Evolutionary conservation across 2,329 filamentous ascomycete species (phyloP).

Genomic region (Pseudogymnoascus pannorum): DNA sequence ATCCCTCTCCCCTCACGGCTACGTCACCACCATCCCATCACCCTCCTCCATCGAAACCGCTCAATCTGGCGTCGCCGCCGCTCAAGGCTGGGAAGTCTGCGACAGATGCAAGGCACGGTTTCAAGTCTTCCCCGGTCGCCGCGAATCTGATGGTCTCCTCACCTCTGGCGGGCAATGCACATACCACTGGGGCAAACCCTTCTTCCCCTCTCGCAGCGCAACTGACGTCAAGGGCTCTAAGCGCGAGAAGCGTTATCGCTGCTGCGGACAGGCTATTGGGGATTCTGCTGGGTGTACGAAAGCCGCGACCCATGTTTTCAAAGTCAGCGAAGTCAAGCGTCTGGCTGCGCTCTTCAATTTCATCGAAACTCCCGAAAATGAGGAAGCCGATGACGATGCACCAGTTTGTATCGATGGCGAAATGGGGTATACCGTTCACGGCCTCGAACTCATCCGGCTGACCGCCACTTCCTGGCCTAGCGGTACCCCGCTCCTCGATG

Average conservation of each 20-base stretch:
- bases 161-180: constrained; percentile 70
- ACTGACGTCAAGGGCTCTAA: constrained; percentile 46
- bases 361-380: constrained; percentile 64
- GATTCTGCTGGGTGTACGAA: constrained; percentile 68
- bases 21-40: constrained; percentile 62
- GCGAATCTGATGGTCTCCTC: constrained; percentile 67
- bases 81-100: constrained; percentile 77
- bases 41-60: constrained; percentile 60
- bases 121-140: constrained; percentile 82
- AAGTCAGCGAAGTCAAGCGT: constrained; percentile 66
- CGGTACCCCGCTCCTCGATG: constrained; percentile 68
- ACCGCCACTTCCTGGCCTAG: constrained; percentile 84
- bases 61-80: constrained; percentile 54
- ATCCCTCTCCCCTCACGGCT: constrained; percentile 61
- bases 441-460: constrained; percentile 81
- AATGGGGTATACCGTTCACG: constrained; percentile 89
- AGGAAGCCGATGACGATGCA: constrained; percentile 40
- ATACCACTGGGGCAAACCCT: constrained; percentile 70
- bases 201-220: constrained; percentile 49
- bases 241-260: constrained; percentile 60
- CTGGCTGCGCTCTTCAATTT: constrained; percentile 77
- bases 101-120: constrained; percentile 83
- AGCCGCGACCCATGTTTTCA: constrained; percentile 75
- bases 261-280: constrained; percentile 70
- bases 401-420: constrained; percentile 91